Evolutionary conservation across 805 yeast species (phyloP).

Genomic region (Huiozyma sinensis): DNA sequence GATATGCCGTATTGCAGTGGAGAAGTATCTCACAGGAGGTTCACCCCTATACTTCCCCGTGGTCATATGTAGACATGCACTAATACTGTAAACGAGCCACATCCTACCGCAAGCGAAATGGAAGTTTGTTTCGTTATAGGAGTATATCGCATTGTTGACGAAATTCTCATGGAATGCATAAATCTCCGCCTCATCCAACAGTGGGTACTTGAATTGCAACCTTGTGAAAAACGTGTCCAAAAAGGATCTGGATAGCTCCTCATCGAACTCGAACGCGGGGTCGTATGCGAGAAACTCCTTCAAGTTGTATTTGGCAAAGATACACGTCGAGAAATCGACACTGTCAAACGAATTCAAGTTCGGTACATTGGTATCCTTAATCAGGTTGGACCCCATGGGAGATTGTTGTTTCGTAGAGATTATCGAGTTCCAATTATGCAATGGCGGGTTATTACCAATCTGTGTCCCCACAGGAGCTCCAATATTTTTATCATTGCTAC

Average conservation of each 20-base stretch:
- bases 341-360: conserved; percentile 25
- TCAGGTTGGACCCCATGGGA: not conserved
- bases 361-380: not conserved
- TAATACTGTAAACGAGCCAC: conserved; percentile 44
- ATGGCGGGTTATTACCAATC: too few relatives aligned
- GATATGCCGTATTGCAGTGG: conserved; percentile 49
- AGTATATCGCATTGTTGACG: conserved; percentile 32
- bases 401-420: too few relatives aligned
- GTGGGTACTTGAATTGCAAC: conserved; percentile 46
- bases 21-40: conserved; percentile 44
- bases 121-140: conserved; percentile 28
- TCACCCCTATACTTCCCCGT: conserved; percentile 48
- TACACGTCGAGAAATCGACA: conserved; percentile 31
- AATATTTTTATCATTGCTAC: not conserved
- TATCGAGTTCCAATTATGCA: too few relatives aligned
- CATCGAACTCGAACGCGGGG: conserved; percentile 44
- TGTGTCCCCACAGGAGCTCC: too few relatives aligned
- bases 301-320: conserved; percentile 38
- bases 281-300: conserved; percentile 36
- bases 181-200: conserved; percentile 43
- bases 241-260: conserved; percentile 38
- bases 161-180: conserved; percentile 41
- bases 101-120: conserved; percentile 45
- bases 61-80: conserved; percentile 42
- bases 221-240: conserved; percentile 46